Base-by-base conservation (phyloP, 129 eudicot genomes). In the Tanacetum coccineum region DNA sequence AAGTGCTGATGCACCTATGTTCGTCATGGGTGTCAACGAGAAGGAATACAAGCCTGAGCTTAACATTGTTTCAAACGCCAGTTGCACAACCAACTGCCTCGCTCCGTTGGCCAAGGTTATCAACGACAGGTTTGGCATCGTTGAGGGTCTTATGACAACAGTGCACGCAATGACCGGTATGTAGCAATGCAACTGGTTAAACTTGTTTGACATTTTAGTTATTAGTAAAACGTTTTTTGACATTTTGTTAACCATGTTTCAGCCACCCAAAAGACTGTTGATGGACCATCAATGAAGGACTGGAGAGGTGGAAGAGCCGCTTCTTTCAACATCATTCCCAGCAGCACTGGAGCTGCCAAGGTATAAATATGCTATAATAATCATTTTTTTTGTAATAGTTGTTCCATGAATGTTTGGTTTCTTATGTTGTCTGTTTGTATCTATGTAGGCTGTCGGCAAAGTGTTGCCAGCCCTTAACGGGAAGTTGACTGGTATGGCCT, bases 251-350 rank as follows among this genome's bases (percentile, higher is more conserved):
- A n/a, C 21, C 9, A 8, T 12, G 15, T 36, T 68, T 62, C 81
- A 87, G 97, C 98, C 73, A 92, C 98, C 17, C 98, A 92, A 73
- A 92, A 92, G 81, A 88, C 98, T 14, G 98, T 92, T 58, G 98
- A 92, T 76, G 98, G 98, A n/a, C 96, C 96, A 44, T 92, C 98
- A 17, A 58, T 64, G 80, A 92, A 88, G 87, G 98, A 92, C 84
- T 92, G 96, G 98, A 92, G 98, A 79, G 96, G 98, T 70, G 98
- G 96, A 80, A 88, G 98, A 80, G 98, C 96, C 58, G 98, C 96
- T 51, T 88, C 98, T 39, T 86, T 92, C 84, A 92, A 92, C 87
- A 92, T 92, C 26, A 88, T 92, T 47, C 98, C 98, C 67, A 92
- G 96, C 86, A 88, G 98, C 91, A 92, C 98, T 46, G 98, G 98